Evolutionary conservation across 345 rosid genomes (phyloP).

Genomic region (Viola odorata): DNA sequence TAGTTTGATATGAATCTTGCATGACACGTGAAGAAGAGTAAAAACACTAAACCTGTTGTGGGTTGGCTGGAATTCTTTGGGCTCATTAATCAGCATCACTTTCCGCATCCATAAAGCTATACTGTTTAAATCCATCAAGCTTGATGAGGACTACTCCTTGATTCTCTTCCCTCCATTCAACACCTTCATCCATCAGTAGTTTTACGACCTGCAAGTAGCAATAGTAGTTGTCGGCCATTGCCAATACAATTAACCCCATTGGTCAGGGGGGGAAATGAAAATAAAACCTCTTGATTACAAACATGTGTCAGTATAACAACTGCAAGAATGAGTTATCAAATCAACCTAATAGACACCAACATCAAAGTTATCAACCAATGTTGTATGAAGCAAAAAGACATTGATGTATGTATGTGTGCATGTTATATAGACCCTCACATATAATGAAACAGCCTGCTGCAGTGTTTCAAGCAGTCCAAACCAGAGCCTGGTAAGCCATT

Average conservation of each 20-base stretch:
- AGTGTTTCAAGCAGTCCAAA: no score
- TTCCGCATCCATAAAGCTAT: slow-evolving; percentile 56
- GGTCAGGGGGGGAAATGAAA: neutral
- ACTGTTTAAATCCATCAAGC: slow-evolving; percentile 54
- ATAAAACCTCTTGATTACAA: neutral
- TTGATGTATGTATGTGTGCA: no score
- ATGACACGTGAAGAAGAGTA: neutral
- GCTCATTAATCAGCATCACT: slow-evolving; percentile 49
- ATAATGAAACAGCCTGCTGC: no score
- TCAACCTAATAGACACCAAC: neutral
- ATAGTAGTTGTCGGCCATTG: neutral
- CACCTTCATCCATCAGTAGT: slow-evolving; percentile 57
- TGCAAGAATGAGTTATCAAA: neutral
- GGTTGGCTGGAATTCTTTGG: neutral
- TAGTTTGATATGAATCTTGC: neutral
- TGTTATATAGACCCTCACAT: no score
- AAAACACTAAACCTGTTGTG: neutral
- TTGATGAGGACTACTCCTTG: slow-evolving; percentile 63
- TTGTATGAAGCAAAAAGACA: no score
- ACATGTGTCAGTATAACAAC: neutral
- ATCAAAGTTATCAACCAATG: neutral
- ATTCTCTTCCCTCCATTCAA: slow-evolving; percentile 71
- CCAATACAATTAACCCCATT: neutral
- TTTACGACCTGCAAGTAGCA: slow-evolving; percentile 46
- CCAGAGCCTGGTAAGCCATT: no score